These are phyloP conservation scores for Sherardia arvensis DNA, from an alignment of 257 asterid genomes.

Conservation along the genomic window DNA sequence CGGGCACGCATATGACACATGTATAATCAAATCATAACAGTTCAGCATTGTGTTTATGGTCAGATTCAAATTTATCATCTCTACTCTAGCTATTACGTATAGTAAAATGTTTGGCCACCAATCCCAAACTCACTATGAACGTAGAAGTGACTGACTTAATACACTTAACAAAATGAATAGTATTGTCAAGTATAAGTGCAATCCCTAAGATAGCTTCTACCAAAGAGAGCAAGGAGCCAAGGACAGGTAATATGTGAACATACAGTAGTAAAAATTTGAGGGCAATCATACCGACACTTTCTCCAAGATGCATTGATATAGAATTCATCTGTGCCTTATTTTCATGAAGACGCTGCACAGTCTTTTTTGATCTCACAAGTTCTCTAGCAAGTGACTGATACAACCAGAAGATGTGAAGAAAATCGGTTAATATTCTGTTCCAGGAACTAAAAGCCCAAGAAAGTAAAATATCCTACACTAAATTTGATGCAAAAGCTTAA, in stretches of 20 bases:
- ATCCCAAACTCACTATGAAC: background rate
- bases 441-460: background rate
- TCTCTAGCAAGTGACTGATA: conserved; percentile 85
- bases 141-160: background rate
- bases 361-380: conserved; percentile 67
- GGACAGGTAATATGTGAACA: background rate
- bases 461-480: background rate
- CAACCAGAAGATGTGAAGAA: background rate
- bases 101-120: background rate
- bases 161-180: background rate
- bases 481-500: background rate
- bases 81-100: background rate
- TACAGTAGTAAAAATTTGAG: conserved; percentile 7
- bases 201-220: background rate
- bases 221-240: background rate
- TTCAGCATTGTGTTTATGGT: background rate
- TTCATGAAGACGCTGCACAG: conserved; percentile 79
- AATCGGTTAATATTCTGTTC: background rate
- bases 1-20: background rate
- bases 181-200: background rate
- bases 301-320: conserved; percentile 97
- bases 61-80: background rate
- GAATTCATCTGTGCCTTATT: conserved; percentile 96
- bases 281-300: conserved; percentile 66
- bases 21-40: background rate